Conservation (phyloP, 176 grass and related monocot genomes). For the Cymbopogon citratus region DNA sequence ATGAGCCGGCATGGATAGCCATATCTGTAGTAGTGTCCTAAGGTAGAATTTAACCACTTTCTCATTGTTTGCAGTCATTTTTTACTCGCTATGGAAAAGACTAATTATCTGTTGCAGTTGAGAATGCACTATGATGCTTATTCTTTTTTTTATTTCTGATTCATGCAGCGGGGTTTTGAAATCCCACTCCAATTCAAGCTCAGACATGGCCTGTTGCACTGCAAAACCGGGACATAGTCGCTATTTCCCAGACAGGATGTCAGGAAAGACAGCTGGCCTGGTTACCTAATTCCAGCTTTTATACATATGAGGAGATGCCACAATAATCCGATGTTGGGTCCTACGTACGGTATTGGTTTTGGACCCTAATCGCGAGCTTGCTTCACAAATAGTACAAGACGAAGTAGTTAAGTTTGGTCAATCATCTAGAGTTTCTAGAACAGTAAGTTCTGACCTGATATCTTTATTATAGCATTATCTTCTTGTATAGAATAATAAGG, state of each 20-base stretch:
- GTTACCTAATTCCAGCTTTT: slow-evolving; percentile 98
- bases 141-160: slow-evolving; percentile 50
- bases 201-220: slow-evolving; percentile 95
- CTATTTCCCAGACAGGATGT: slow-evolving; percentile 97
- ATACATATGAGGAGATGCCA: slow-evolving; percentile 76
- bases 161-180: slow-evolving; percentile 67
- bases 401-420: slow-evolving; percentile 92
- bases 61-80: slow-evolving; percentile 1
- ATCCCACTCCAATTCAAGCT: slow-evolving; percentile 93
- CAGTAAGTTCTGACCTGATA: slow-evolving; percentile 53
- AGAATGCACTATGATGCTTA: slow-evolving; percentile 1
- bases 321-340: slow-evolving; percentile 76
- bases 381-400: slow-evolving; percentile 98
- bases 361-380: slow-evolving; percentile 81
- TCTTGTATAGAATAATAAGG: background rate
- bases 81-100: background rate
- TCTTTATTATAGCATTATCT: slow-evolving; percentile 8
- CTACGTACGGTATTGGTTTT: slow-evolving; percentile 86
- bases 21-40: slow-evolving; percentile 72
- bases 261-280: slow-evolving; percentile 93
- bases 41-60: slow-evolving; percentile 51
- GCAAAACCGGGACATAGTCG: slow-evolving; percentile 87
- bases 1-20: too few species aligned
- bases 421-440: slow-evolving; percentile 85
- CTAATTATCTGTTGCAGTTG: background rate